Evolutionary conservation across 2,329 filamentous ascomycete species (phyloP).

Genomic region (Penicillium occitanis): DNA sequence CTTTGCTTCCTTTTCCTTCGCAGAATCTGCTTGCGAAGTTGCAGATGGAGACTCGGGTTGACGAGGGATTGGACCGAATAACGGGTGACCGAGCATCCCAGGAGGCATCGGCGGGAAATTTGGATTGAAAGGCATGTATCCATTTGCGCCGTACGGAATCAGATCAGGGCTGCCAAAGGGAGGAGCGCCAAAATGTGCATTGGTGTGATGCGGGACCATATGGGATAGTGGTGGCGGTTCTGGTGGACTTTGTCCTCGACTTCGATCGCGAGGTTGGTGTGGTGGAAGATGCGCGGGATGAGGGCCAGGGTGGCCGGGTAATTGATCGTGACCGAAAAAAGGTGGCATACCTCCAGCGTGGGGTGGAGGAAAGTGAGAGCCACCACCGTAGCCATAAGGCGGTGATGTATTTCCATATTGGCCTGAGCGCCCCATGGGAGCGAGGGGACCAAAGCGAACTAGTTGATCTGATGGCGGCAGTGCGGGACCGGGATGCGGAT

Average conservation of each 20-base stretch:
- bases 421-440: constrained; percentile 27
- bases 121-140: constrained; percentile 38
- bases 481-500: constrained; percentile 28
- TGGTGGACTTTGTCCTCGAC: constrained; percentile 33
- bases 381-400: constrained; percentile 32
- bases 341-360: constrained; percentile 30
- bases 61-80: constrained; percentile 36
- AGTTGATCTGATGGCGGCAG: constrained; percentile 36
- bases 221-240: constrained; percentile 33
- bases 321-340: constrained; percentile 33
- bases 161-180: constrained; percentile 40
- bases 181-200: constrained; percentile 32
- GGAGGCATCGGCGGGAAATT: constrained; percentile 36
- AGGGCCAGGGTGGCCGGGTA: constrained; percentile 29
- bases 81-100: constrained; percentile 38
- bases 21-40: constrained; percentile 47
- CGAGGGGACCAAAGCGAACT: constrained; percentile 32
- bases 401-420: constrained; percentile 31
- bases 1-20: constrained; percentile 41
- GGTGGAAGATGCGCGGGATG: constrained; percentile 27
- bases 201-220: constrained; percentile 29
- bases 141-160: constrained; percentile 37
- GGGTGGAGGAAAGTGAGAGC: constrained; percentile 29
- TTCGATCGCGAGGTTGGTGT: constrained; percentile 27
- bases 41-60: constrained; percentile 28